Evolutionary conservation across 2,329 filamentous ascomycete species (phyloP), one percentile per base, ranked within the genome.

Genomic region (Nakataea oryzae): DNA sequence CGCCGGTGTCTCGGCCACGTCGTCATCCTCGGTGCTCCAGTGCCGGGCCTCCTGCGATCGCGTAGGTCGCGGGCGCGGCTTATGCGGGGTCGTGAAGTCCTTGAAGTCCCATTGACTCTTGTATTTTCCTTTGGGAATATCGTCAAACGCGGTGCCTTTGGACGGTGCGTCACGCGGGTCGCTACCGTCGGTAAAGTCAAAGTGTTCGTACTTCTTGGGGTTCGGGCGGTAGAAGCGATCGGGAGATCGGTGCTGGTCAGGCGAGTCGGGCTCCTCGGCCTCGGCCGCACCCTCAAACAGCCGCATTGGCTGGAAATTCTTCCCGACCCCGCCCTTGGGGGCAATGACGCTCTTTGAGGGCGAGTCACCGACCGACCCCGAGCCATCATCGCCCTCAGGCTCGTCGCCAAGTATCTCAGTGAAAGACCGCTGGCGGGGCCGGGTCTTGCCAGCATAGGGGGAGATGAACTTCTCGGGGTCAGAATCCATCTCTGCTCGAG

Each of bases 81-180:
- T 96, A 66, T 88, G 83, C 0, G 93, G 93, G 0, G 93, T 96
- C 21, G 79, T 78, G 69, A 96, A 96, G 75, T 96, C 92, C 64
- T 91, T 85, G 74, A 97, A 97, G 59, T 86, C 86, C 92, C 93
- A 97, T 65, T 90, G 87, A 66, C 86, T 86, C 63, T 81, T 78
- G 71, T 91, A 87, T 76, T 89, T 90, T 62, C 80, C 79, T 70
- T 81, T 82, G 64, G 76, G 73, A 28, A 72, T 72, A 61, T 80
- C 73, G 26, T 79, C 72, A 27, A 75, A 70, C 3, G 74, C 67
- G 9, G 74, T 67, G 60, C 73, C 76, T n/a, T 76, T 71, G 65
- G 77, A 70, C 17, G 79, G 76, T 24, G 74, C 74, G 60, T 83
- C 79, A 64, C 77, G 74, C 21, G 78, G 75, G 62, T 85, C 81